Evolutionary conservation across 1,284 basidiomycete genomes (phyloP).

Genomic region (Flammula alnicola): DNA sequence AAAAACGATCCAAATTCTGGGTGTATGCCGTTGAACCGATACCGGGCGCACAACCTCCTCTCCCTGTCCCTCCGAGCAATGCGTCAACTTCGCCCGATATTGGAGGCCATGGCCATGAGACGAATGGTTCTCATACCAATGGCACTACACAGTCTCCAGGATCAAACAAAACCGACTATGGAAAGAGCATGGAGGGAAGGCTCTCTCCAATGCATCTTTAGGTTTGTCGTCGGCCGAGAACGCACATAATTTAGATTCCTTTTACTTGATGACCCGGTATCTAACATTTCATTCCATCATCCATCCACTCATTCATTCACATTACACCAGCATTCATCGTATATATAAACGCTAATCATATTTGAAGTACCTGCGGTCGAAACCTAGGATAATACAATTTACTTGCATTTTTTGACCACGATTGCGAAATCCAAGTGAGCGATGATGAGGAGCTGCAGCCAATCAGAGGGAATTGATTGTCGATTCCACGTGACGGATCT

Average conservation of each 20-base stretch:
- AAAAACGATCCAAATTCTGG: constrained; percentile 83
- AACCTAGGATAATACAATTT: constrained; percentile 1
- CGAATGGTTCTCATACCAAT: constrained; percentile 25
- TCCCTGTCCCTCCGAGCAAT: constrained; percentile 14
- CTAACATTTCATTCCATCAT: constrained; percentile 13
- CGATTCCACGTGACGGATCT: background rate
- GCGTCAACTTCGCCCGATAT: constrained; percentile 11
- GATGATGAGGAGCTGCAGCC: background rate
- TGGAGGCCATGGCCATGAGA: constrained; percentile 25
- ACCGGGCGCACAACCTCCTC: constrained; percentile 34
- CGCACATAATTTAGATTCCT: constrained; percentile 6
- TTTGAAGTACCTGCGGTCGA: constrained; percentile 11
- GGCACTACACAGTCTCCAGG: constrained; percentile 5
- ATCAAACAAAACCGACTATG: constrained; percentile 29
- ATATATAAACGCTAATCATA: constrained; percentile 24
- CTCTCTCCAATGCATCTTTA: constrained; percentile 32
- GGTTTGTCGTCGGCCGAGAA: background rate
- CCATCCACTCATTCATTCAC: constrained; percentile 11
- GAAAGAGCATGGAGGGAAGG: constrained; percentile 34
- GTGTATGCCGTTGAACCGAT: constrained; percentile 79
- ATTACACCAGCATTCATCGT: constrained; percentile 15
- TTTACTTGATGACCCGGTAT: constrained; percentile 4
- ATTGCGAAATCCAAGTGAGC: background rate
- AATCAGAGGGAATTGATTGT: constrained; percentile 6
- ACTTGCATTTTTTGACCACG: background rate